These are phyloP conservation scores for Gaertneriomyces semiglobifer DNA, from an alignment of 192 early-diverging fungal genomes.

Conservation along the genomic window DNA sequence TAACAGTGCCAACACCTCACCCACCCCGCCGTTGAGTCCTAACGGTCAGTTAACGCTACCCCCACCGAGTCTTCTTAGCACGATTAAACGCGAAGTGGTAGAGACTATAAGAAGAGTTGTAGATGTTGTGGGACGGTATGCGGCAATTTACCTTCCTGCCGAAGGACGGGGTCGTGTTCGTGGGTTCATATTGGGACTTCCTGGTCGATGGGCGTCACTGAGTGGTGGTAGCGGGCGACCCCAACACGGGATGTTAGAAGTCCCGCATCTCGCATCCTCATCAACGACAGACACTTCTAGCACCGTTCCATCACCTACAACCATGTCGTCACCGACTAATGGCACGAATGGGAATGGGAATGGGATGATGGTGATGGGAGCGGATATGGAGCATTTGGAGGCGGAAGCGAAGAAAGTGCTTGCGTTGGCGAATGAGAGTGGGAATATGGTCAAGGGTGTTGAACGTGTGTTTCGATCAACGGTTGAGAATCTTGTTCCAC, in stretches of 20 bases:
- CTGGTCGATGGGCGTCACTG: slow-evolving; percentile 64
- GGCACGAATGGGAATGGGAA: not conserved
- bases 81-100: slow-evolving; percentile 75
- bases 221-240: slow-evolving; percentile 1
- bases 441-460: slow-evolving; percentile 64
- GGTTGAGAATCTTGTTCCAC: slow-evolving; percentile 59
- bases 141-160: slow-evolving; percentile 76
- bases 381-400: slow-evolving; percentile 10
- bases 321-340: not conserved
- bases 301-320: not conserved
- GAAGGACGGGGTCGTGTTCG: slow-evolving; percentile 76
- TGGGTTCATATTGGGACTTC: slow-evolving; percentile 78
- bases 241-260: not conserved
- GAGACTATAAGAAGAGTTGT: slow-evolving; percentile 82
- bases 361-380: no score
- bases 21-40: slow-evolving; percentile 24
- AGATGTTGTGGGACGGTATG: slow-evolving; percentile 81
- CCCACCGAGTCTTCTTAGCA: not conserved
- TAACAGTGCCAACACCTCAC: slow-evolving; percentile 7
- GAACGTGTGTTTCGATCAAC: slow-evolving; percentile 66
- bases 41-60: not conserved
- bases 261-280: not conserved
- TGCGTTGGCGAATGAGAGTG: slow-evolving; percentile 66
- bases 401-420: slow-evolving; percentile 63
- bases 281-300: not conserved